phyloP scores from a whole-genome alignment of 179 eudicot species.

The Spergularia azorica region DNA sequence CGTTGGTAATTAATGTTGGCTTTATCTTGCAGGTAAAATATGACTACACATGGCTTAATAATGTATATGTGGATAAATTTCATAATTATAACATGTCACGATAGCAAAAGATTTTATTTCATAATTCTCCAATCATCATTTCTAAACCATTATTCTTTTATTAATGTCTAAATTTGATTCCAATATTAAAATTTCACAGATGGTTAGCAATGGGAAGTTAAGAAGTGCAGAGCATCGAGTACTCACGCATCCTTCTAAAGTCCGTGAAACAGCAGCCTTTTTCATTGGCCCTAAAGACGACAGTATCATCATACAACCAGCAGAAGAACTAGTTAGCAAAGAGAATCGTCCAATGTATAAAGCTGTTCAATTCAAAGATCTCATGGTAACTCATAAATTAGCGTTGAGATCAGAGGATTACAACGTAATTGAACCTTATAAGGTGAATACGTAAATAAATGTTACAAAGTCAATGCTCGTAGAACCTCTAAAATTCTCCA shows the following conservation, averaged over 20 bases:
- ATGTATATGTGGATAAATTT: neutral
- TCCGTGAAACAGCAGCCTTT: neutral
- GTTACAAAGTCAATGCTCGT: too few species aligned
- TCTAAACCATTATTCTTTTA: too few species aligned
- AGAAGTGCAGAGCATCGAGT: constrained; percentile 1
- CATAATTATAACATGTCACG: too few species aligned
- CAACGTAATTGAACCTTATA: too few species aligned
- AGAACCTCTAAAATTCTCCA: too few species aligned
- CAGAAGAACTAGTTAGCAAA: constrained; percentile 22
- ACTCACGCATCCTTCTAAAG: neutral
- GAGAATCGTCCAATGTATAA: constrained; percentile 31
- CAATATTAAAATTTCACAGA: neutral
- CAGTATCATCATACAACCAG: constrained; percentile 26
- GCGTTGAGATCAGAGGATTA: neutral
- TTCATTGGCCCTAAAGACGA: constrained; percentile 17
- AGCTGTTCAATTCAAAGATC: constrained; percentile 22
- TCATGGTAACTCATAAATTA: constrained; percentile 11
- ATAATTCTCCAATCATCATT: too few species aligned
- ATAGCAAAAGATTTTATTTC: too few species aligned
- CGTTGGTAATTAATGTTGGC: constrained; percentile 32
- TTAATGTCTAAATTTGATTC: too few species aligned
- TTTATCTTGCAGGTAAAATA: constrained; percentile 29
- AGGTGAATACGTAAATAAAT: too few species aligned
- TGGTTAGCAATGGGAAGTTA: neutral
- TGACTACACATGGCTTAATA: too few species aligned